Evolutionary conservation across 2,329 filamentous ascomycete genomes (phyloP).

Genomic region (Emmonsiellopsis sp.): DNA sequence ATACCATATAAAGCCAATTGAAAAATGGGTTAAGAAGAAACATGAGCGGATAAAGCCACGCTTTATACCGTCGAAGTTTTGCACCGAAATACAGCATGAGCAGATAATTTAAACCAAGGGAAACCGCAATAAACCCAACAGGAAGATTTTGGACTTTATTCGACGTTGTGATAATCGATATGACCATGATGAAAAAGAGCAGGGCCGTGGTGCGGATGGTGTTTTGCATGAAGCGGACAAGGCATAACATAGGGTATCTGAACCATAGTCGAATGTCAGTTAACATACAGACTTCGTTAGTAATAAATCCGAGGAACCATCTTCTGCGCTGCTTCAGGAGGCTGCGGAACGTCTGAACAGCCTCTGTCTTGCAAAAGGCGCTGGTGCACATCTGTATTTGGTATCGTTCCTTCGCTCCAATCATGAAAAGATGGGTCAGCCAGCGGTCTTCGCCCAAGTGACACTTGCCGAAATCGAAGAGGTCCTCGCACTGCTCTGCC

Average conservation of each 20-base stretch:
- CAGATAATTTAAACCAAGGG: slow-evolving; percentile 83
- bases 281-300: slow-evolving; percentile 96
- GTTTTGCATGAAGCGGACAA: slow-evolving; percentile 90
- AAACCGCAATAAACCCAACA: slow-evolving; percentile 87
- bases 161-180: slow-evolving; percentile 77
- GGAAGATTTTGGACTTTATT: slow-evolving; percentile 71
- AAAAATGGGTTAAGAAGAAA: slow-evolving; percentile 92
- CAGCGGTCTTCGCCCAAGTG: slow-evolving; percentile 93
- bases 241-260: slow-evolving; percentile 74
- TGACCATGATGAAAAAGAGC: slow-evolving; percentile 86
- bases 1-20: slow-evolving; percentile 98
- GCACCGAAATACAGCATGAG: slow-evolving; percentile 94
- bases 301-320: slow-evolving; percentile 97
- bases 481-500: slow-evolving; percentile 85
- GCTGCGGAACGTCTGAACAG: slow-evolving; percentile 76
- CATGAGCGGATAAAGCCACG: slow-evolving; percentile 92
- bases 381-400: slow-evolving; percentile 98
- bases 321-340: slow-evolving; percentile 88
- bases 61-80: slow-evolving; percentile 80
- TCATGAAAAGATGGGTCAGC: slow-evolving; percentile 98
- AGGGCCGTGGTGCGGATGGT: slow-evolving; percentile 91
- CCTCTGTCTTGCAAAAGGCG: slow-evolving; percentile 97
- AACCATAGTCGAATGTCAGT: slow-evolving; percentile 89
- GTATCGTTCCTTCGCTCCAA: slow-evolving; percentile 82
- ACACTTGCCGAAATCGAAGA: slow-evolving; percentile 94